phyloP scores from a whole-genome alignment of 768 basidiomycete genomes.

The Calocybe cyanea region DNA sequence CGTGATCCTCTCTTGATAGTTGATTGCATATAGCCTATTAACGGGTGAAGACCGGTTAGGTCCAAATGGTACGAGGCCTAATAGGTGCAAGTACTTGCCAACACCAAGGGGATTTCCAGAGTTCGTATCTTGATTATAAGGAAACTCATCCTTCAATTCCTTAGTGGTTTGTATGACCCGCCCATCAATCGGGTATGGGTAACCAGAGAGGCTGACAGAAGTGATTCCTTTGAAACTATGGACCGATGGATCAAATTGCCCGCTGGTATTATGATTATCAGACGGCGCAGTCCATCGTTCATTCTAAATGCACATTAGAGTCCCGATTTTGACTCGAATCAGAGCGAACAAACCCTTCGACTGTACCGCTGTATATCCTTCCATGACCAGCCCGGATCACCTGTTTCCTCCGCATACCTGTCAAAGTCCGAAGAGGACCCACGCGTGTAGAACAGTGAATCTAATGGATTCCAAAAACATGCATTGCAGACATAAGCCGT shows the following conservation, averaged over 20 bases:
- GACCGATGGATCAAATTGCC: constrained; percentile 25
- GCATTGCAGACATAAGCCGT: background rate
- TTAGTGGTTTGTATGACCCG: constrained; percentile 29
- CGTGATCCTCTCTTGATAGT: constrained; percentile 14
- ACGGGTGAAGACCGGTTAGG: constrained; percentile 3
- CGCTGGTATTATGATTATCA: constrained; percentile 26
- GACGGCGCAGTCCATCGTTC: constrained; percentile 26
- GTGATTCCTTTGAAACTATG: constrained; percentile 14
- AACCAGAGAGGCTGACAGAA: constrained; percentile 23
- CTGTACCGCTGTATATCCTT: constrained; percentile 18
- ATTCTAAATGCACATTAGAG: constrained; percentile 10
- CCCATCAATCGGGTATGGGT: constrained; percentile 22
- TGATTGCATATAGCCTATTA: constrained; percentile 13
- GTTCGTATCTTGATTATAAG: constrained; percentile 39
- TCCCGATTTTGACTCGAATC: background rate
- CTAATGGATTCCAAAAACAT: constrained; percentile 3
- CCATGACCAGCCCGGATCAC: constrained; percentile 28
- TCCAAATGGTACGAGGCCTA: constrained; percentile 7
- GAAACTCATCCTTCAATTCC: constrained; percentile 32
- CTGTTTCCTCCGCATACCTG: constrained; percentile 20
- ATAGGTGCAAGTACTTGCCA: constrained; percentile 23
- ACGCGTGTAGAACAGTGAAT: constrained; percentile 21
- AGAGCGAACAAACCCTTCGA: constrained; percentile 11
- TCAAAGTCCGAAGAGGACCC: constrained; percentile 25
- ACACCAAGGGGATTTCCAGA: constrained; percentile 38